A percentile compares a stretch with the other conserved stretches of the same genome.
Evolutionary conservation across 495 filamentous ascomycete species (phyloP).

Genomic region (Pseudomonodictys pantanalensis): DNA sequence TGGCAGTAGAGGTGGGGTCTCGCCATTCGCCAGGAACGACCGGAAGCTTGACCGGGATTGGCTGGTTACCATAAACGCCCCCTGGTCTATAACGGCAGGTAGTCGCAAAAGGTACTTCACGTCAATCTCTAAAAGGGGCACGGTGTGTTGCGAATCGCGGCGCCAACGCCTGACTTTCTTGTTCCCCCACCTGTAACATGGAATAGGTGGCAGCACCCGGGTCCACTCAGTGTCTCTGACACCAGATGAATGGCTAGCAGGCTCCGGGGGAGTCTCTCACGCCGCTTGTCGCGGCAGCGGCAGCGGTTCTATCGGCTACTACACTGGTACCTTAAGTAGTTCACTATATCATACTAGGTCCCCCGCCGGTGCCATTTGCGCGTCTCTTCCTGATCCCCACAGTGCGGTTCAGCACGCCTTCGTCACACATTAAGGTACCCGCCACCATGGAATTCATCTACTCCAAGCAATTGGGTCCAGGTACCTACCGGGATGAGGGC

Average conservation of each 20-base stretch:
- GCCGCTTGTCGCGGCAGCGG: background rate
- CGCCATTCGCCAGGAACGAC: no score
- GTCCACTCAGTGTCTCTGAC: no score
- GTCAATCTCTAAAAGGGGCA: no score
- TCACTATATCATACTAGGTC: background rate
- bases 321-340: background rate
- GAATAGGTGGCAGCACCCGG: background rate
- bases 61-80: no score
- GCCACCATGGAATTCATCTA: constrained; percentile 4
- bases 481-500: background rate
- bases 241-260: no score
- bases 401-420: background rate
- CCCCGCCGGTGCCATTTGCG: background rate
- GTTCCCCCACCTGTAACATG: no score
- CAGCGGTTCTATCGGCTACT: background rate
- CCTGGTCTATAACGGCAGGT: no score
- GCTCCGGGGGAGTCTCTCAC: background rate
- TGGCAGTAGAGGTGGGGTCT: no score
- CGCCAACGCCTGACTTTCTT: no score
- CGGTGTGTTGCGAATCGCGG: no score
- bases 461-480: background rate
- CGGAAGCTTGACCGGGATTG: no score
- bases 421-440: background rate
- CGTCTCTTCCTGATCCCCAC: background rate
- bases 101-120: no score